Conservation (phyloP, 2,329 filamentous ascomycete genomes). For the Seiridium unicorne region DNA sequence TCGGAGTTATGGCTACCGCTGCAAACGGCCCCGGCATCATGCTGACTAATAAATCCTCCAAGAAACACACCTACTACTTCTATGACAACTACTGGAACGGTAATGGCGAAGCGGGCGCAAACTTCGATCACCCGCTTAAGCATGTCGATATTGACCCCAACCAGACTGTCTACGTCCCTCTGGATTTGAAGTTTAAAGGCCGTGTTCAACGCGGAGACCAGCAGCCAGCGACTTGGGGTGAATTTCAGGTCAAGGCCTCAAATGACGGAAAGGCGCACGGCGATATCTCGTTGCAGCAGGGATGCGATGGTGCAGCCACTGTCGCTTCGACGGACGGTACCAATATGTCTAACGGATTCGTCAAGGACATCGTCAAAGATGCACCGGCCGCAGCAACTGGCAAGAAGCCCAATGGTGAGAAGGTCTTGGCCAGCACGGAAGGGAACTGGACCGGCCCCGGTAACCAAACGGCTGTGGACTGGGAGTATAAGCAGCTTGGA, state of each 20-base stretch:
- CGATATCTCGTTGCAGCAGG: conserved; percentile 34
- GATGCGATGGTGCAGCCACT: conserved; percentile 35
- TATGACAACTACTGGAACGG: conserved; percentile 41
- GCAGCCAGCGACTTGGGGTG: conserved; percentile 36
- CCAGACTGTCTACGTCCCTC: conserved; percentile 26
- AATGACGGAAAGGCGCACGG: conserved; percentile 35
- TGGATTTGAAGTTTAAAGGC: conserved; percentile 33
- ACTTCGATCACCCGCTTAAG: conserved; percentile 37
- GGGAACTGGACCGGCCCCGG: conserved; percentile 35
- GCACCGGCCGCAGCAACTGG: conserved; percentile 29
- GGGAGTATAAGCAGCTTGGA: conserved; percentile 27
- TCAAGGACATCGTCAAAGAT: conserved; percentile 28
- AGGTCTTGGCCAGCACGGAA: conserved; percentile 31
- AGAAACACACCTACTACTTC: conserved; percentile 34
- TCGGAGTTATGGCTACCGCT: background rate
- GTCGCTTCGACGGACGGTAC: conserved; percentile 35
- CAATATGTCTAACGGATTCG: conserved; percentile 28
- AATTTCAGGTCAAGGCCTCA: conserved; percentile 35
- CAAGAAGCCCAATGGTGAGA: conserved; percentile 31
- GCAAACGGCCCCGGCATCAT: conserved; percentile 29
- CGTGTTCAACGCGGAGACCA: conserved; percentile 36
- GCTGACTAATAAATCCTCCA: conserved; percentile 33
- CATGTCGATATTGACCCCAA: conserved; percentile 29
- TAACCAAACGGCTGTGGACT: conserved; percentile 34
- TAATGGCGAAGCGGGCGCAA: conserved; percentile 33